phyloP scores from a whole-genome alignment of 2,329 filamentous ascomycete genomes.

The Epichloe elymi region DNA sequence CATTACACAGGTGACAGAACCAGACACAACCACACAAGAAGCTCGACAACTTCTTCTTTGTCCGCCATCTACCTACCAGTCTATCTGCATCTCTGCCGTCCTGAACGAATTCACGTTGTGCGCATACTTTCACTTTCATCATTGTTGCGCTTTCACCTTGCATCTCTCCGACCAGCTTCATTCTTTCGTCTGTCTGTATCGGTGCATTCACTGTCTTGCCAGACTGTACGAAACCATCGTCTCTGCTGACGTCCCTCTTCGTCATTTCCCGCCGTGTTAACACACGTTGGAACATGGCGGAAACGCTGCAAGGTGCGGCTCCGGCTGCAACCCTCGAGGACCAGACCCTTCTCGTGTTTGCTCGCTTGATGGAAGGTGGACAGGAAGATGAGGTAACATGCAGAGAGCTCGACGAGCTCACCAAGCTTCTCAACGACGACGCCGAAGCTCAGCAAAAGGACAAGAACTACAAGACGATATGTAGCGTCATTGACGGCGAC shows the following conservation, averaged over 20 bases:
- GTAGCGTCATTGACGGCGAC: constrained; percentile 55
- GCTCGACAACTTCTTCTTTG: too few relatives aligned
- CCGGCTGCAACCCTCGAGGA: constrained; percentile 36
- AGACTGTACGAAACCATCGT: background rate
- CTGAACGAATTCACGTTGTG: too few relatives aligned
- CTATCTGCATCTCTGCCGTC: background rate
- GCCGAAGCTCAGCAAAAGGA: constrained; percentile 29
- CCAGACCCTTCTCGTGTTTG: constrained; percentile 65
- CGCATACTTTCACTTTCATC: too few relatives aligned
- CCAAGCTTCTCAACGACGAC: constrained; percentile 46
- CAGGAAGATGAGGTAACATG: constrained; percentile 66
- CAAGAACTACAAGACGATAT: constrained; percentile 33
- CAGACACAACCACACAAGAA: background rate
- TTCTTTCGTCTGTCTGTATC: too few relatives aligned
- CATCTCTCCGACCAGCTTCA: too few relatives aligned
- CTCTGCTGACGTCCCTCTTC: background rate
- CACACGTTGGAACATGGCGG: constrained; percentile 17
- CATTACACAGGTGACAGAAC: background rate
- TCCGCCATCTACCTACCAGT: background rate
- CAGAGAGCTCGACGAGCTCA: constrained; percentile 42
- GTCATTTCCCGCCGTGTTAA: background rate
- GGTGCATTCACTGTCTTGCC: background rate
- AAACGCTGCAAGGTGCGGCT: constrained; percentile 17
- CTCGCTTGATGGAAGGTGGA: constrained; percentile 80
- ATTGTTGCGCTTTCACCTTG: too few relatives aligned